Percentiles rank a stretch among this genome's conserved stretches.
phyloP scores from a whole-genome alignment of 805 yeast genomes.

The Metschnikowia lochheadii region DNA sequence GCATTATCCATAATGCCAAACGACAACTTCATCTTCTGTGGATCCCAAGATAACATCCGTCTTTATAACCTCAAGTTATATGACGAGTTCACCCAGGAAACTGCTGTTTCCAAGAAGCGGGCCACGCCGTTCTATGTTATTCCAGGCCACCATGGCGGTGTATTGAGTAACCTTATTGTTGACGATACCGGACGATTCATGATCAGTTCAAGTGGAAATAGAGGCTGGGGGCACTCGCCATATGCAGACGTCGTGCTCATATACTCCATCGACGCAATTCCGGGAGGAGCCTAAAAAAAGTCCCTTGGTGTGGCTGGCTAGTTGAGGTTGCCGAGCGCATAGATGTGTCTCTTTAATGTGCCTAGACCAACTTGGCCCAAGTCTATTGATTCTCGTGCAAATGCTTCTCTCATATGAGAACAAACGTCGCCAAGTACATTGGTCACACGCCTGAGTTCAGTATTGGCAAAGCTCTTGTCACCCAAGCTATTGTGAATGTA shows the following conservation, averaged over 20 bases:
- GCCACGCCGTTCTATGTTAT: constrained; percentile 80
- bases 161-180: constrained; percentile 67
- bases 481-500: constrained; percentile 3
- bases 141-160: constrained; percentile 97
- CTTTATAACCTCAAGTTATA: constrained; percentile 64
- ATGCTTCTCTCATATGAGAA: not conserved
- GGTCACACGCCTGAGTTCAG: not conserved
- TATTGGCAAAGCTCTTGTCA: not conserved
- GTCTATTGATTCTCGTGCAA: constrained; percentile 7
- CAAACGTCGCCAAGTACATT: not conserved
- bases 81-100: constrained; percentile 31
- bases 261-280: constrained; percentile 64
- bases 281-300: not conserved
- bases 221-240: constrained; percentile 87
- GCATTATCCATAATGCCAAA: constrained; percentile 78
- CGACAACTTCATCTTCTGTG: constrained; percentile 74
- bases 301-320: not conserved
- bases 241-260: constrained; percentile 77
- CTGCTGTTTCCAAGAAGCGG: constrained; percentile 29
- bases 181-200: constrained; percentile 87
- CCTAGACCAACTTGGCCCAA: constrained; percentile 35
- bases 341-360: constrained; percentile 26
- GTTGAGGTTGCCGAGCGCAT: constrained; percentile 17
- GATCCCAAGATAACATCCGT: constrained; percentile 85
- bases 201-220: constrained; percentile 87